Evolutionary conservation across 148 eudicot genomes (phyloP), one percentile per base, ranked within the genome.

Genomic region (Bassia scoparia): DNA sequence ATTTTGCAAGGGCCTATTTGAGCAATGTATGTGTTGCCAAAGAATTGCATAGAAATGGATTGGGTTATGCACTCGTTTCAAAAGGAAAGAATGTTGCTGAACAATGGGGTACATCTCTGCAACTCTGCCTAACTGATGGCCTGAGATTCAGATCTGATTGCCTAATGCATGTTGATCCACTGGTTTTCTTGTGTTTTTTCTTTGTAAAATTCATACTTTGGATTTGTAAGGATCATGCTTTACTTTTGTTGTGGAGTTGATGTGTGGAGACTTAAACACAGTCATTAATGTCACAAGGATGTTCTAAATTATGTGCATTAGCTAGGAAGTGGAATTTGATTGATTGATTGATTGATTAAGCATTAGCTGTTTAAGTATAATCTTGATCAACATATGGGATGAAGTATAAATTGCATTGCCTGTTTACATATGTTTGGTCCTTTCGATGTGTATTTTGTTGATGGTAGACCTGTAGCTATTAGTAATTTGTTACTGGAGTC

Each of bases 1-100:
- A 95, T 86, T 91, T 95, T 73, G 86, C 88, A 7, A 87, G 98
- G 85, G 98, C 90, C 43, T 95, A 95, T 77, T 61, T 95, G 77
- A 89, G 89, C 79, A 89, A 91, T 68, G 98, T 95, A 13, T 91
- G 98, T 79, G 98, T 95, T 46, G 97, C 98, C 74, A 69, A 85
- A 71, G 98, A 95, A 83, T 68, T 91, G 79, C 89, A 88, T 26
- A 82, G 96, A 76, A 87, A 88, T 72, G 97, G 98, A 50, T 69
- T 95, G 59, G 98, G 92, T 60, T 83, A 78, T 77, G 74, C 70
- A 7, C 91, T 91, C 34, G 71, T 95, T 44, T 76, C 83, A 15
- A 80, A 88, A 81, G 84, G 93, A 49, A 88, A 84, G 81, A 66
- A 61, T 72, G 83, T 89, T 76, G 97, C 98, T 75, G 86, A 89